These are phyloP conservation scores for Didymella glomerata DNA, from an alignment of 2,329 filamentous ascomycete species.

Conservation along the genomic window DNA sequence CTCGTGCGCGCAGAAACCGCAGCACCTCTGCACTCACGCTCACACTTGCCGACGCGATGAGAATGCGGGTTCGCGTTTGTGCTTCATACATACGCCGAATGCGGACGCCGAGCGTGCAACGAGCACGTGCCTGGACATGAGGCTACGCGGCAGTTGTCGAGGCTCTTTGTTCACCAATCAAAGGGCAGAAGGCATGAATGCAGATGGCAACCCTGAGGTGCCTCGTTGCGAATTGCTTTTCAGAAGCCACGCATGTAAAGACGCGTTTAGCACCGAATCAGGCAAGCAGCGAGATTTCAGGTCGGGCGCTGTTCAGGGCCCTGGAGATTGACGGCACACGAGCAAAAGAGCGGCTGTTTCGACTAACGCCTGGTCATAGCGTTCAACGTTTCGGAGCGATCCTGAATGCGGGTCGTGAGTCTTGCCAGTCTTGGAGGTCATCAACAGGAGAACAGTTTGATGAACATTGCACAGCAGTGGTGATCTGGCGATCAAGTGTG, in stretches of 20 bases:
- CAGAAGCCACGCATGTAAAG: conserved; percentile 10
- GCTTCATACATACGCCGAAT: background rate
- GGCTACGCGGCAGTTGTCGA: background rate
- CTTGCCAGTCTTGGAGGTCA: conserved; percentile 6
- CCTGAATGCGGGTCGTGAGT: conserved; percentile 14
- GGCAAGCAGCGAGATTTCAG: conserved; percentile 17
- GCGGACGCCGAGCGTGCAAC: background rate
- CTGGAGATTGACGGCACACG: conserved; percentile 22
- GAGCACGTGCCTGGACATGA: background rate
- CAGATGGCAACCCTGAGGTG: background rate
- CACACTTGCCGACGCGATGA: conserved; percentile 6
- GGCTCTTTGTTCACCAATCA: background rate
- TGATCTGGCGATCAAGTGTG: conserved; percentile 10
- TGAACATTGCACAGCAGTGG: conserved; percentile 13
- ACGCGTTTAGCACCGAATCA: conserved; percentile 2
- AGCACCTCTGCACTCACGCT: background rate
- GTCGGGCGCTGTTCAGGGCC: background rate
- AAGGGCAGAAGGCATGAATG: background rate
- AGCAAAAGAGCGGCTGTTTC: conserved; percentile 23
- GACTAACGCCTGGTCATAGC: conserved; percentile 18
- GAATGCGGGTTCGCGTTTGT: background rate
- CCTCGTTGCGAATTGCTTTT: conserved; percentile 2
- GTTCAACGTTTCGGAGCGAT: conserved; percentile 21
- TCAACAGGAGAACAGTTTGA: conserved; percentile 4
- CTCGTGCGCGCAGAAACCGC: background rate